Conservation (phyloP, 1,284 basidiomycete species). For the Polyporus tsugae region DNA sequence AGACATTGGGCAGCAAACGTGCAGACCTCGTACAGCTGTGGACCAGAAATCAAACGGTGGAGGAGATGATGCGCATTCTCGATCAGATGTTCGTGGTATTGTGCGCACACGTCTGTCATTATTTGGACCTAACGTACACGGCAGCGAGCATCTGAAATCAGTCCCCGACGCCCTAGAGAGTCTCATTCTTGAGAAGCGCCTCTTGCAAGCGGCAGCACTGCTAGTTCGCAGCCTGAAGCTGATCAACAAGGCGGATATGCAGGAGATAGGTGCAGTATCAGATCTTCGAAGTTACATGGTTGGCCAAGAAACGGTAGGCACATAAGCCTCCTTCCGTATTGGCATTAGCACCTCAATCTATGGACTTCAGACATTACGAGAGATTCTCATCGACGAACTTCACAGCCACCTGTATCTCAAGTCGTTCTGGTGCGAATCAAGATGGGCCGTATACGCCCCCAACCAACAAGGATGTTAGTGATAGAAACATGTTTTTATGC, state of each 20-base stretch:
- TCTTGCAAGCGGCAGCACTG: constrained; percentile 90
- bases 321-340: not conserved
- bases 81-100: constrained; percentile 82
- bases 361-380: constrained; percentile 76
- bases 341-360: not conserved
- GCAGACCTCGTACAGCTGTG: constrained; percentile 89
- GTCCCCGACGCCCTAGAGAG: constrained; percentile 94
- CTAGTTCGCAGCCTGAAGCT: constrained; percentile 90
- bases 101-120: constrained; percentile 5
- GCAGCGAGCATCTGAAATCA: constrained; percentile 89
- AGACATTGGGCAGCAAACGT: constrained; percentile 78
- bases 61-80: constrained; percentile 90
- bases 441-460: constrained; percentile 88
- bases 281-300: constrained; percentile 90
- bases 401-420: constrained; percentile 99
- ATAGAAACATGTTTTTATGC: not conserved
- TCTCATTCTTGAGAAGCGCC: constrained; percentile 95
- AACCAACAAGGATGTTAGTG: constrained; percentile 82
- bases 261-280: constrained; percentile 92
- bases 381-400: constrained; percentile 95
- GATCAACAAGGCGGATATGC: constrained; percentile 92
- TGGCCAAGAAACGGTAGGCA: constrained; percentile 85
- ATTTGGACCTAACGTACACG: not conserved
- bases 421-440: constrained; percentile 93
- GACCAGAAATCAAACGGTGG: constrained; percentile 82